Conservation (phyloP, 1,284 basidiomycete genomes). For the Vanrija pseudolonga region DNA sequence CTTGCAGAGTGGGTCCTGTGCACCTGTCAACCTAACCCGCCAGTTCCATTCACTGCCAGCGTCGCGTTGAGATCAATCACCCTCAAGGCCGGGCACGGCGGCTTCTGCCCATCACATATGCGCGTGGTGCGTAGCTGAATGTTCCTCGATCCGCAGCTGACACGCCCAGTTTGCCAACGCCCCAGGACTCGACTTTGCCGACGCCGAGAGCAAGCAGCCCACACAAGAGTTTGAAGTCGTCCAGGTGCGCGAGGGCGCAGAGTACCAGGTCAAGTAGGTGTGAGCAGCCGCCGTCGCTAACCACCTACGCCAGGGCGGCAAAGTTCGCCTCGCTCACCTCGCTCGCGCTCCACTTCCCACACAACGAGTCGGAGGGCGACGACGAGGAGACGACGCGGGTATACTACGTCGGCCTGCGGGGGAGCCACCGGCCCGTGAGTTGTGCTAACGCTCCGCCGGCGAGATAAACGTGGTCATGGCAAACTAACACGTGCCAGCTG, state of each 20-base stretch:
- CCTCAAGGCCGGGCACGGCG: conserved; percentile 44
- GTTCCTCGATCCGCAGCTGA: not conserved
- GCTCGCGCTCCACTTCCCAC: conserved; percentile 45
- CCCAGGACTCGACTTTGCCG: conserved; percentile 46
- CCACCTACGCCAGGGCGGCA: conserved; percentile 33
- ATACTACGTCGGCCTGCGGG: conserved; percentile 46
- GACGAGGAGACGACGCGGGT: conserved; percentile 45
- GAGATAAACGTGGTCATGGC: too few relatives aligned
- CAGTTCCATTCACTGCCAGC: conserved; percentile 48
- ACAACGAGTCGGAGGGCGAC: conserved; percentile 43
- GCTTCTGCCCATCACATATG: conserved; percentile 35
- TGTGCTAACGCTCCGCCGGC: too few relatives aligned
- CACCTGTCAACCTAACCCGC: not conserved
- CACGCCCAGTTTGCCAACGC: conserved; percentile 36
- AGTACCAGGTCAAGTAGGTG: conserved; percentile 48
- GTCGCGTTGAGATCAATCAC: conserved; percentile 47
- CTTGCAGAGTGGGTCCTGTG: conserved; percentile 39
- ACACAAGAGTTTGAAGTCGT: conserved; percentile 42
- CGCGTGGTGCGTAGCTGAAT: conserved; percentile 31
- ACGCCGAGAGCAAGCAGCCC: conserved; percentile 32
- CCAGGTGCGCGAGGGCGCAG: conserved; percentile 35
- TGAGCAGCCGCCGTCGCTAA: not conserved
- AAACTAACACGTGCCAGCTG: conserved; percentile 22
- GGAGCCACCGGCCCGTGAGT: conserved; percentile 44
- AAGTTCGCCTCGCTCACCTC: conserved; percentile 45